phyloP scores from a whole-genome alignment of 768 basidiomycete genomes.

The Phanerochaete sordida region DNA sequence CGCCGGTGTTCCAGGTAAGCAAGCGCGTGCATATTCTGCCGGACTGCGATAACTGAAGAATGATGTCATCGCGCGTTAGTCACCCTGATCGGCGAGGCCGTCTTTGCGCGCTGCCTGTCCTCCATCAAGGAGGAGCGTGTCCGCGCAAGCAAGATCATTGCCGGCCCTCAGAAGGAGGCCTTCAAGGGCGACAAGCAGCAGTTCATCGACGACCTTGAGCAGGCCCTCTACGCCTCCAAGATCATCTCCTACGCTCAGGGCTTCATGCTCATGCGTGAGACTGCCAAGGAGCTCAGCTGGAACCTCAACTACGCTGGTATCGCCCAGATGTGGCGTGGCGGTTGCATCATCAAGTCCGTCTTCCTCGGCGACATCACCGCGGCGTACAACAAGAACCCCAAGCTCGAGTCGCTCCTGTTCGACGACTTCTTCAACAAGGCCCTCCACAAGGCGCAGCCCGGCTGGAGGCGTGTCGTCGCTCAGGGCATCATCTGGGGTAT shows the following conservation, averaged over 20 bases:
- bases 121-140: conserved; percentile 94
- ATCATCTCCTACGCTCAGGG: conserved; percentile 99
- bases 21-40: conserved; percentile 7
- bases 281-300: conserved; percentile 91
- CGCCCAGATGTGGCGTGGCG: conserved; percentile 99
- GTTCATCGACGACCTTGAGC: conserved; percentile 99
- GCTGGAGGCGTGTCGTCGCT: conserved; percentile 96
- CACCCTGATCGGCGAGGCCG: conserved; percentile 98
- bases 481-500: conserved; percentile 98
- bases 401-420: conserved; percentile 90
- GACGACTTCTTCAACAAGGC: conserved; percentile 98
- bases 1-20: conserved; percentile 77
- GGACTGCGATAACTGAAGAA: not conserved
- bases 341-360: conserved; percentile 95
- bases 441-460: conserved; percentile 91
- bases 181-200: conserved; percentile 98
- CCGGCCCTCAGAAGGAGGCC: conserved; percentile 85
- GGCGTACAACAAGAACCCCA: conserved; percentile 81
- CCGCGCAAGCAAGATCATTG: conserved; percentile 87
- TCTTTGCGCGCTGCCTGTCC: conserved; percentile 97
- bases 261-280: conserved; percentile 99
- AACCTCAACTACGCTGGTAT: conserved; percentile 97
- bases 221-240: conserved; percentile 98
- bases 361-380: conserved; percentile 91
- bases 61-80: conserved; percentile 43